Conservation (phyloP, 805 yeast genomes). For the Barnettozyma populi region DNA sequence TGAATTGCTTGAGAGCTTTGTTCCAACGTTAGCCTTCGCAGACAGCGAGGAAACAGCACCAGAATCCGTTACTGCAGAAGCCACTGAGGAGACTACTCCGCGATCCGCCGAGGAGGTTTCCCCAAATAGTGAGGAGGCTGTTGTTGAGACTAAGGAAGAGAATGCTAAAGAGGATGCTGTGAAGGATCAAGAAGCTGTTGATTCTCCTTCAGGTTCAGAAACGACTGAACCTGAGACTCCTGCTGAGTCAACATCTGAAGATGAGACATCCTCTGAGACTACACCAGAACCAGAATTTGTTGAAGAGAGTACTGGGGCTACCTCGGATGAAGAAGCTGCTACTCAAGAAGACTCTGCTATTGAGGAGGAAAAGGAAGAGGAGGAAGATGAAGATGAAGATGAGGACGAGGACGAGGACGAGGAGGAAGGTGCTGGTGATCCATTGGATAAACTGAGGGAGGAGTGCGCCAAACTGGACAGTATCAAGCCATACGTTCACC, state of each 20-base stretch:
- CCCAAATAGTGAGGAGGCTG: slow-evolving; percentile 8
- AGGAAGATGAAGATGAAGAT: slow-evolving; percentile 37
- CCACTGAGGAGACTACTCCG: slow-evolving; percentile 10
- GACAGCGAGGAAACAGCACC: slow-evolving; percentile 32
- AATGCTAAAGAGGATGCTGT: slow-evolving; percentile 28
- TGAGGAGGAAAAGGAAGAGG: slow-evolving; percentile 11
- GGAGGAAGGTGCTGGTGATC: slow-evolving; percentile 66
- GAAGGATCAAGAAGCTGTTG: neutral
- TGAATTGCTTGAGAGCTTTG: slow-evolving; percentile 59
- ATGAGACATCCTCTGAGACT: slow-evolving; percentile 5
- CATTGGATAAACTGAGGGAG: slow-evolving; percentile 54
- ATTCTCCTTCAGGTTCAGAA: too few species aligned
- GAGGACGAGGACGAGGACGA: slow-evolving; percentile 69
- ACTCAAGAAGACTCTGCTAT: slow-evolving; percentile 32
- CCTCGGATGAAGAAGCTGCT: slow-evolving; percentile 1
- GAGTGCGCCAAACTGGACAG: slow-evolving; percentile 65
- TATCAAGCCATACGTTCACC: slow-evolving; percentile 76
- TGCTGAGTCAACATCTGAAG: slow-evolving; percentile 12
- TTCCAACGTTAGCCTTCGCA: slow-evolving; percentile 79
- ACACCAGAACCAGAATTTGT: neutral
- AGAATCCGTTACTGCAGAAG: slow-evolving; percentile 2
- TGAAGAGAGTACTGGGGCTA: slow-evolving; percentile 15
- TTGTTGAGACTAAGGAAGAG: slow-evolving; percentile 8
- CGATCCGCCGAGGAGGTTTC: slow-evolving; percentile 4
- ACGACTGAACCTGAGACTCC: slow-evolving; percentile 9